Conservation (phyloP, 257 asterid genomes). For the Solanum sejunctum region DNA sequence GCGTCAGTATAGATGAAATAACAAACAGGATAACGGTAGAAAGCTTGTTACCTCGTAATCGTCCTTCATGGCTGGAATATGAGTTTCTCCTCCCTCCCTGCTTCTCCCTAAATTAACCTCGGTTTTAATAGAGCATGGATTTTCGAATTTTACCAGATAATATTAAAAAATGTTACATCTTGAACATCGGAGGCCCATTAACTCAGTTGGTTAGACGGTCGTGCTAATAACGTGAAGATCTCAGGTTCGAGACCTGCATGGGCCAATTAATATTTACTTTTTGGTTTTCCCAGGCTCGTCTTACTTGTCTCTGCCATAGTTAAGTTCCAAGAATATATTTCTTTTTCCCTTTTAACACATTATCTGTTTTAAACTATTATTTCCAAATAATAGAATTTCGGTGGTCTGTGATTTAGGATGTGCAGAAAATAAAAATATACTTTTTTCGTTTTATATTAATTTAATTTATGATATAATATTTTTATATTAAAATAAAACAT, state of each 20-base stretch:
- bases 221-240: conserved; percentile 39
- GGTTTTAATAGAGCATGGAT: too few species aligned
- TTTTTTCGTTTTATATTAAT: too few species aligned
- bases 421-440: too few species aligned
- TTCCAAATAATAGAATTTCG: neutral
- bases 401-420: neutral
- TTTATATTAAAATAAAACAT: too few species aligned
- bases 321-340: too few species aligned
- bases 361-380: neutral
- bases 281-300: neutral
- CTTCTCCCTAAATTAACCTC: neutral
- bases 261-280: neutral
- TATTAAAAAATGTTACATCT: too few species aligned
- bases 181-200: conserved; percentile 2
- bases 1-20: neutral
- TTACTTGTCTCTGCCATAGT: too few species aligned
- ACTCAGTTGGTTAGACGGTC: conserved; percentile 31
- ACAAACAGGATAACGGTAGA: neutral
- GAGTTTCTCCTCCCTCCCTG: neutral
- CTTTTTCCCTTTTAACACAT: neutral
- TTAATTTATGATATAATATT: too few species aligned
- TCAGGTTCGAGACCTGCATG: conserved; percentile 37
- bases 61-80: conserved; percentile 4
- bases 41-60: conserved; percentile 20
- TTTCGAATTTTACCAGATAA: too few species aligned